A percentile compares a stretch with the other conserved stretches of the same genome.
Conservation (phyloP, 179 eudicot species). For the Vitellaria paradoxa region DNA sequence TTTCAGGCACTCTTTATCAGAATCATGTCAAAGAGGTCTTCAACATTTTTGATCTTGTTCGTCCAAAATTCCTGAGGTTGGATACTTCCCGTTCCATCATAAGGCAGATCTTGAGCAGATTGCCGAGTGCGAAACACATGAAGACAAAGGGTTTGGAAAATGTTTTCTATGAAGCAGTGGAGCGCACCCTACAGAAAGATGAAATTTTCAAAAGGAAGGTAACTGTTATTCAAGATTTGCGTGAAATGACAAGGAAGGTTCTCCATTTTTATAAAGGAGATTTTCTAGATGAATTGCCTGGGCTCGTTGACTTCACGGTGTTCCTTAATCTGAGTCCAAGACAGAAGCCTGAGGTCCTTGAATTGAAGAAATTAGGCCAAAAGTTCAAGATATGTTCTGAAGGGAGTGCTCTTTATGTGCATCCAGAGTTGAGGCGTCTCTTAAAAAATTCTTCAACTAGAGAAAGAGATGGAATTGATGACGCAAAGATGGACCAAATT, state of each 20-base stretch:
- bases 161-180: conserved; percentile 58
- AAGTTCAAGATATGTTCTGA: conserved; percentile 53
- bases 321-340: conserved; percentile 54
- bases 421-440: conserved; percentile 50
- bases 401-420: conserved; percentile 58
- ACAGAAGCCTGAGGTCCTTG: conserved; percentile 48
- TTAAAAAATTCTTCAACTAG: conserved; percentile 30
- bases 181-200: conserved; percentile 55
- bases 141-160: conserved; percentile 42
- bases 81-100: conserved; percentile 49
- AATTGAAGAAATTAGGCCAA: conserved; percentile 18
- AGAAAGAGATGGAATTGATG: conserved; percentile 35
- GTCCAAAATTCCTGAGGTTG: conserved; percentile 68
- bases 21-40: conserved; percentile 91
- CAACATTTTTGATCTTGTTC: conserved; percentile 76
- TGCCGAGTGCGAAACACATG: conserved; percentile 35
- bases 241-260: conserved; percentile 68
- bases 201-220: conserved; percentile 48
- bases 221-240: conserved; percentile 52
- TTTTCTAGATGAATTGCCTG: conserved; percentile 83
- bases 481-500: conserved; percentile 43
- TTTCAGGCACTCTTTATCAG: conserved; percentile 85
- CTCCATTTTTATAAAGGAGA: conserved; percentile 78
- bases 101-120: conserved; percentile 55
- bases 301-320: conserved; percentile 78